Evolutionary conservation across 1,284 basidiomycete genomes (phyloP).

Genomic region (Coniophora puteana): DNA sequence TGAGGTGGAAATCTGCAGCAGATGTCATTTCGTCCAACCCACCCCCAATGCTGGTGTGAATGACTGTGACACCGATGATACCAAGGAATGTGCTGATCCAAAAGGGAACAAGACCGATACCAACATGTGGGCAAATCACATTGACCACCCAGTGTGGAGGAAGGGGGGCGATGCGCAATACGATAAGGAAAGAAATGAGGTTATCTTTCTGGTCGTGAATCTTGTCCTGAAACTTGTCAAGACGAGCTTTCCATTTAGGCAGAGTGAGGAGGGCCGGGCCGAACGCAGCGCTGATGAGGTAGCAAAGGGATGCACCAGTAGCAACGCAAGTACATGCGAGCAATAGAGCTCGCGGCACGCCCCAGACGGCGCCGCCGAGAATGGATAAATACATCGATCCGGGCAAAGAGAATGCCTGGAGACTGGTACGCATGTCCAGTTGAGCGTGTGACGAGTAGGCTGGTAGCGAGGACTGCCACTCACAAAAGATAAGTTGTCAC

Average conservation of each 20-base stretch:
- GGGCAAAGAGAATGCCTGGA: slow-evolving; percentile 95
- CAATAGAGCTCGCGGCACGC: slow-evolving; percentile 84
- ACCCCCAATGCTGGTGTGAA: slow-evolving; percentile 94
- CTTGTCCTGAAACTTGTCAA: slow-evolving; percentile 80
- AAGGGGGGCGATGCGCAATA: slow-evolving; percentile 90
- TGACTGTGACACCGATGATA: slow-evolving; percentile 88
- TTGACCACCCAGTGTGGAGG: slow-evolving; percentile 98
- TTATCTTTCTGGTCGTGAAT: slow-evolving; percentile 74
- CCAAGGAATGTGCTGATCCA: slow-evolving; percentile 92
- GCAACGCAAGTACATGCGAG: slow-evolving; percentile 93
- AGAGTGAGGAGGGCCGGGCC: slow-evolving; percentile 86
- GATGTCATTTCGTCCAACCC: slow-evolving; percentile 94
- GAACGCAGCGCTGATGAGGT: slow-evolving; percentile 85
- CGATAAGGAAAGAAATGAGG: slow-evolving; percentile 86
- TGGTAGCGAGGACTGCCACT: slow-evolving; percentile 21
- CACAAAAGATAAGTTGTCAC: slow-evolving; percentile 91
- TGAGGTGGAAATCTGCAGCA: slow-evolving; percentile 87
- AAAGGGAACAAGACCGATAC: slow-evolving; percentile 82
- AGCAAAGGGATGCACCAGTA: slow-evolving; percentile 89
- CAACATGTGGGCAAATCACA: slow-evolving; percentile 89
- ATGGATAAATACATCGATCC: slow-evolving; percentile 99
- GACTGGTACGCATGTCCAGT: slow-evolving; percentile 46
- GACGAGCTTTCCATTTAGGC: slow-evolving; percentile 77
- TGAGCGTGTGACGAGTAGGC: slow-evolving; percentile 8
- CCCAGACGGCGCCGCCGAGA: slow-evolving; percentile 94